phyloP scores from a whole-genome alignment of 768 basidiomycete species.

The Jaapia argillacea region DNA sequence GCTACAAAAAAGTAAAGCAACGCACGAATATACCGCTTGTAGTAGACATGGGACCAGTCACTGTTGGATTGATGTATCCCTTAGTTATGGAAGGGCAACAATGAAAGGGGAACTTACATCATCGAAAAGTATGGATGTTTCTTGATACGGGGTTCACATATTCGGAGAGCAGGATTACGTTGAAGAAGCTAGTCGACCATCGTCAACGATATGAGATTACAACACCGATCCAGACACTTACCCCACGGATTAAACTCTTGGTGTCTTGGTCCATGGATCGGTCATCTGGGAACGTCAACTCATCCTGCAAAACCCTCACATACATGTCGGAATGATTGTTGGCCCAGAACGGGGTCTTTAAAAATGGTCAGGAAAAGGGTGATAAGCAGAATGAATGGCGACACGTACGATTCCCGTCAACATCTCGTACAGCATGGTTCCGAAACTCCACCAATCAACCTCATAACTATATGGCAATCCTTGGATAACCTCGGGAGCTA shows the following conservation, averaged over 20 bases:
- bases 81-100: constrained; percentile 4
- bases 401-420: constrained; percentile 83
- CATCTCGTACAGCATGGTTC: constrained; percentile 98
- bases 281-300: constrained; percentile 84
- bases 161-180: constrained; percentile 82
- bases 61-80: constrained; percentile 27
- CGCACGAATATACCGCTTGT: constrained; percentile 88
- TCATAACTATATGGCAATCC: constrained; percentile 86
- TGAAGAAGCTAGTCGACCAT: constrained; percentile 61
- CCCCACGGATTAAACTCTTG: constrained; percentile 89
- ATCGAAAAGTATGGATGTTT: constrained; percentile 90
- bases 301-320: constrained; percentile 83
- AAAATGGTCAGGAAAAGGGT: constrained; percentile 9
- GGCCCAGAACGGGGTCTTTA: constrained; percentile 85
- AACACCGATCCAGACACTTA: constrained; percentile 28
- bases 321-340: constrained; percentile 95
- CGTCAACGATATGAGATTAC: background rate
- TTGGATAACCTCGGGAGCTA: constrained; percentile 95
- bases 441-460: constrained; percentile 98
- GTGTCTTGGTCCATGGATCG: constrained; percentile 91
- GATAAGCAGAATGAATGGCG: constrained; percentile 8
- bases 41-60: constrained; percentile 91
- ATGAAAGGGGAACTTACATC: constrained; percentile 62
- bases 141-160: constrained; percentile 91
- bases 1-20: constrained; percentile 14